Percentiles rank a stretch among this genome's conserved stretches.
phyloP scores from a whole-genome alignment of 1,284 basidiomycete species.

The Cutaneotrichosporon sp. region DNA sequence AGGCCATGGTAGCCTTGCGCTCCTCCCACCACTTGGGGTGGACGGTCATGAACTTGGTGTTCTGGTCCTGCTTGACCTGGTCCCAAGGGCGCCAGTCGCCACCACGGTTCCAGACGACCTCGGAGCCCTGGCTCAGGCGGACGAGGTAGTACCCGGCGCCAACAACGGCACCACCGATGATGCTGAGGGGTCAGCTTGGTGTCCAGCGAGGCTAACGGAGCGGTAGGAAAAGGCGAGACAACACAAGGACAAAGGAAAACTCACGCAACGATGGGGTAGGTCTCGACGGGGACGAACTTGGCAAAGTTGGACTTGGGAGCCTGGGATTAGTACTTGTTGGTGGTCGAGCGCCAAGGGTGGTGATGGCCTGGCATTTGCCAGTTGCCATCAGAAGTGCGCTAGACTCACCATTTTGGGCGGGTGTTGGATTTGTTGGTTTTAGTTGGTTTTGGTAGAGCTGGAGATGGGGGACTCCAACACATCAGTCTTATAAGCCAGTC shows the following conservation, averaged over 20 bases:
- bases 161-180: constrained; percentile 42
- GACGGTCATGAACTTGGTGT: constrained; percentile 44
- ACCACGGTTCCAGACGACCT: constrained; percentile 51
- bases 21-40: constrained; percentile 47
- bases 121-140: constrained; percentile 46
- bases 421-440: not conserved
- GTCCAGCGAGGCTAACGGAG: not conserved
- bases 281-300: constrained; percentile 24
- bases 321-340: not conserved
- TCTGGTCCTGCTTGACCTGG: constrained; percentile 50
- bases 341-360: not conserved
- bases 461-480: not conserved
- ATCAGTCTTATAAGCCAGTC: not conserved
- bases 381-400: not conserved
- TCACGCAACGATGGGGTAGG: constrained; percentile 42
- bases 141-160: constrained; percentile 47
- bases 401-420: constrained; percentile 18
- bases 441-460: not conserved
- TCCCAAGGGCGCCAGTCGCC: constrained; percentile 52
- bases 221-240: too few species aligned
- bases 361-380: not conserved
- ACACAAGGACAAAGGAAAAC: constrained; percentile 14
- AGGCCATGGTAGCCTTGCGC: constrained; percentile 33
- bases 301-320: not conserved
- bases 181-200: constrained; percentile 24